Evolutionary conservation across 1,284 basidiomycete genomes (phyloP), one percentile per base, ranked within the genome.

Genomic region (Sparassis latifolia): DNA sequence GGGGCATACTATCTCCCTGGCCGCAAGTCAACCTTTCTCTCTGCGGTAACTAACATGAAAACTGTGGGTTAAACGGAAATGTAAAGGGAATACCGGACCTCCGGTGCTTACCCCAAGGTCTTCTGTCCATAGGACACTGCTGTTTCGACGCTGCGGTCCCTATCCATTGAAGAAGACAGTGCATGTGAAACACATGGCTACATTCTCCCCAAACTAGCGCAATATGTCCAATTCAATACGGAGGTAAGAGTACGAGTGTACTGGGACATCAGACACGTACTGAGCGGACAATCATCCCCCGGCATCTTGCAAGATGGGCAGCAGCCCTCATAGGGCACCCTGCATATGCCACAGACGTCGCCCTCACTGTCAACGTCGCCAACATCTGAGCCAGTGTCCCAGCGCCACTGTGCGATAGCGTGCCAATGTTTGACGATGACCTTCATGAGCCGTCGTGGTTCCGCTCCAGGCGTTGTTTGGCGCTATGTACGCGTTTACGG

Each of bases 251-350:
- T 4, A 32, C 5, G 31, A 49, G 10, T 46, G 5, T 39, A 3
- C 33, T 29, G 7, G 43, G 20, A 50, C n/a, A 31, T 30, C 5
- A 40, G 7, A 39, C 1, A 79, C 84, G 63, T 60, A 97, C 94
- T 96, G 32, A 97, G 72, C 1, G 94, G 94, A 73, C 94, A 97
- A 61, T 95, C 92, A 58, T 97, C 94, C n/a, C 94, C 94, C 0
- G 94, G 94, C 61, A 94, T 82, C 69, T 93, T 95, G 70, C 94
- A 97, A 3, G 86, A 80, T 3, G 94, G 92, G 70, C 94, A 97
- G 60, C 91, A 94, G 0, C 87, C 89, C 65, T 97, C 94, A 62
- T 86, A 97, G 0, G 92, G 82, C 4, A 92, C 84, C 44, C 92
- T 82, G 68, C 94, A 97, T 57, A 97, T 97, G 4, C 94, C 94